Conservation (phyloP, 441 rosid genomes). For the Dalechampia spathulata region DNA sequence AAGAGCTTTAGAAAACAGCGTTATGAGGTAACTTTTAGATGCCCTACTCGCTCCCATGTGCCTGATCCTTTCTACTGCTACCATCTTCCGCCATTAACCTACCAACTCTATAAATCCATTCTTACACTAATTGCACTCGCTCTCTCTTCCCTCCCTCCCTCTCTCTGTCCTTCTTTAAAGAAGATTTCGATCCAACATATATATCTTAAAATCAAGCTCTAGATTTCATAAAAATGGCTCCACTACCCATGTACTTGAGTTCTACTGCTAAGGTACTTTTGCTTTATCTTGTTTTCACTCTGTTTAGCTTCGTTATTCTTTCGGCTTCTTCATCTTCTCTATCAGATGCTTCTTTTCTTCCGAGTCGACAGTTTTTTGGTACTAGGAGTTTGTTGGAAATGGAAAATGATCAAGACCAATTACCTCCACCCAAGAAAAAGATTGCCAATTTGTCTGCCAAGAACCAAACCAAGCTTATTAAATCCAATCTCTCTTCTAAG, state of each 20-base stretch:
- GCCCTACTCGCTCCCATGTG: no score
- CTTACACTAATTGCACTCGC: neutral
- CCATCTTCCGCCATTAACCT: neutral
- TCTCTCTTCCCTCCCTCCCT: neutral
- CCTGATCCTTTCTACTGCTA: no score
- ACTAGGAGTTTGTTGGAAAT: constrained; percentile 33
- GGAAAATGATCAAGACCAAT: constrained; percentile 24
- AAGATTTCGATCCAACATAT: constrained; percentile 4
- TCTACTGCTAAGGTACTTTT: constrained; percentile 32
- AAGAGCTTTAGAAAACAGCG: no score
- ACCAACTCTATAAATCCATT: constrained; percentile 4
- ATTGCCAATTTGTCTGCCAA: constrained; percentile 6
- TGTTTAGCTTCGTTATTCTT: constrained; percentile 26
- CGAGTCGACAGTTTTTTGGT: constrained; percentile 23
- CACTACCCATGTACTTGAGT: constrained; percentile 25
- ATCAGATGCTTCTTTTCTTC: constrained; percentile 27
- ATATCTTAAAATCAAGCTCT: neutral
- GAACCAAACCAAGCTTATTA: constrained; percentile 35
- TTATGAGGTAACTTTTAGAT: no score
- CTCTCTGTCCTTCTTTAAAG: neutral
- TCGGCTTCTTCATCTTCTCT: constrained; percentile 34
- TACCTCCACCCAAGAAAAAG: constrained; percentile 35
- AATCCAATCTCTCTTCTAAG: constrained; percentile 25
- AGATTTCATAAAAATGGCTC: constrained; percentile 33
- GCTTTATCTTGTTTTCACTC: constrained; percentile 31